These are phyloP conservation scores for Phytophthora lateralis DNA, from an alignment of 352 stramenopile genomes.

Conservation along the genomic window DNA sequence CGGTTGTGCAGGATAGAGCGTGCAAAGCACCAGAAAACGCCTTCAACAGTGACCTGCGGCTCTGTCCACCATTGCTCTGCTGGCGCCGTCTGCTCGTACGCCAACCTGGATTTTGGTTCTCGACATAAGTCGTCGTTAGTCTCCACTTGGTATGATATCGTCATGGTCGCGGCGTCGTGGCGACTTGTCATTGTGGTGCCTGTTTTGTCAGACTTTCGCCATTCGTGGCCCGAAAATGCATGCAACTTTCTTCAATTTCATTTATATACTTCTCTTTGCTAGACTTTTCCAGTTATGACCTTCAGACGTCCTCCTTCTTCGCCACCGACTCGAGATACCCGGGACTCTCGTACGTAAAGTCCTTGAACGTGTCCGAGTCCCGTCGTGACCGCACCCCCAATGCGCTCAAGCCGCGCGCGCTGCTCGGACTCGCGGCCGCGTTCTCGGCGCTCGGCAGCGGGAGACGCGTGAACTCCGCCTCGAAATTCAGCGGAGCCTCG, in stretches of 20 bases:
- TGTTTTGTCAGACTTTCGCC: not conserved
- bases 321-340: conserved; percentile 63
- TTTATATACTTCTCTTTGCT: conserved; percentile 26
- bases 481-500: conserved; percentile 84
- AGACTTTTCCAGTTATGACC: not conserved
- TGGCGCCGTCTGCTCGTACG: conserved; percentile 9
- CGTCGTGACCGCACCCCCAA: conserved; percentile 37
- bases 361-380: conserved; percentile 81
- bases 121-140: not conserved
- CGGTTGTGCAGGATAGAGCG: too few relatives aligned
- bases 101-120: conserved; percentile 10
- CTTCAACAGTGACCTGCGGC: not conserved
- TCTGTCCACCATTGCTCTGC: not conserved
- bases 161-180: not conserved
- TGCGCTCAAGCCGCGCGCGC: conserved; percentile 12
- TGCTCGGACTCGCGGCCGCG: conserved; percentile 25
- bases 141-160: not conserved
- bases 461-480: conserved; percentile 86
- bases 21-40: not conserved
- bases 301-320: conserved; percentile 36
- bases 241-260: conserved; percentile 29
- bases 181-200: not conserved
- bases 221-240: not conserved
- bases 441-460: conserved; percentile 76
- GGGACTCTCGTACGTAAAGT: conserved; percentile 82